Conservation (phyloP, 345 rosid genomes). For the Eutrema japonicum region DNA sequence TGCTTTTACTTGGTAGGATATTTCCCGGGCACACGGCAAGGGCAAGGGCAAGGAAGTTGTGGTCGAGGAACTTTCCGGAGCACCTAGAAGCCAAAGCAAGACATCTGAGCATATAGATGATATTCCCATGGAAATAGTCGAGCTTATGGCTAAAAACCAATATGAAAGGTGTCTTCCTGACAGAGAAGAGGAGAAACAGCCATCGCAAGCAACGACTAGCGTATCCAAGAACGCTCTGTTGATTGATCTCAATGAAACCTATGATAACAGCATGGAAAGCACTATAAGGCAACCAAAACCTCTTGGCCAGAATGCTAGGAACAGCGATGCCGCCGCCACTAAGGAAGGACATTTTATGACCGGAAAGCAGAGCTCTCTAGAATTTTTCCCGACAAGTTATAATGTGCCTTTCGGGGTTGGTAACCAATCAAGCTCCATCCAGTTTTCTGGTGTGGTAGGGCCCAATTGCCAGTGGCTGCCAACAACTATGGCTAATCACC, state of each 20-base stretch:
- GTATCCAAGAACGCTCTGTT: conserved; percentile 39
- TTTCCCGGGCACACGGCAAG: conserved; percentile 44
- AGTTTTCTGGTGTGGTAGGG: conserved; percentile 51
- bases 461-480: conserved; percentile 49
- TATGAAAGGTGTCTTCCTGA: conserved; percentile 87
- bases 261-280: conserved; percentile 48
- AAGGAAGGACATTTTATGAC: conserved; percentile 42
- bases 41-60: conserved; percentile 45
- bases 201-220: conserved; percentile 44
- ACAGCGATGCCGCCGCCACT: conserved; percentile 32
- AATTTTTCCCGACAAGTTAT: conserved; percentile 45
- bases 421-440: conserved; percentile 49
- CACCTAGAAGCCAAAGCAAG: conserved; percentile 43
- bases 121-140: conserved; percentile 92
- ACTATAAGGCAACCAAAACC: conserved; percentile 46
- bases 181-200: conserved; percentile 50
- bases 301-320: conserved; percentile 34
- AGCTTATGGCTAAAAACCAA: conserved; percentile 91
- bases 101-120: conserved; percentile 71
- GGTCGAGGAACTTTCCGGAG: conserved; percentile 44
- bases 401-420: conserved; percentile 42
- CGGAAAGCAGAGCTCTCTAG: conserved; percentile 46
- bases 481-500: conserved; percentile 37
- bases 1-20: conserved; percentile 50
- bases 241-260: conserved; percentile 49